A percentile compares a stretch with the other conserved stretches of the same genome.
phyloP scores from a whole-genome alignment of 257 asterid genomes.

The Penstemon davidsonii region DNA sequence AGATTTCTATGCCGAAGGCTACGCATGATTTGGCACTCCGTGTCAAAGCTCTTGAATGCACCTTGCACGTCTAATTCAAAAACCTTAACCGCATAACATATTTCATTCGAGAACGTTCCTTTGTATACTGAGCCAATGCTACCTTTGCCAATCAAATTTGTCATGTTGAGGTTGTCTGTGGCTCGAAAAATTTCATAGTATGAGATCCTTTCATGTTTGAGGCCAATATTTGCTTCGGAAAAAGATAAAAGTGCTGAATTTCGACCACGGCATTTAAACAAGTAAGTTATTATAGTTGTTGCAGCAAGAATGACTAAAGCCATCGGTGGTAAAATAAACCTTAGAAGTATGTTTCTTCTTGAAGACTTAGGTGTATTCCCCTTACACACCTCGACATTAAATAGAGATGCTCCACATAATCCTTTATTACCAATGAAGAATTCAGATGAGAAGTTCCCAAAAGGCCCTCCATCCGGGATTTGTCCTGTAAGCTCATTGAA shows the following conservation, averaged over 20 bases:
- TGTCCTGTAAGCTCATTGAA: conserved; percentile 13
- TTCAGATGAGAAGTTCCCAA: conserved; percentile 3
- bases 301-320: no score
- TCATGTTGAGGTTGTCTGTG: not conserved
- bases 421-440: not conserved
- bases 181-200: conserved; percentile 16
- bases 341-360: not conserved
- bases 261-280: no score
- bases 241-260: no score
- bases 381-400: not conserved
- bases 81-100: not conserved
- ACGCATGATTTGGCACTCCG: conserved; percentile 15
- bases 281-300: no score
- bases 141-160: conserved; percentile 11
- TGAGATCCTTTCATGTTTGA: conserved; percentile 8
- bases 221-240: not conserved
- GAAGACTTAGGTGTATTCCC: not conserved
- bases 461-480: conserved; percentile 8
- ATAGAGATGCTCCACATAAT: conserved; percentile 15
- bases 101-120: not conserved
- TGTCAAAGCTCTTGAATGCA: conserved; percentile 16
- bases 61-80: not conserved
- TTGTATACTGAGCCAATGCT: conserved; percentile 15
- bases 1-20: conserved; percentile 17
- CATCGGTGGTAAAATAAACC: no score